Evolutionary conservation across 2,329 filamentous ascomycete species (phyloP).

Genomic region (Esteya vermicola): DNA sequence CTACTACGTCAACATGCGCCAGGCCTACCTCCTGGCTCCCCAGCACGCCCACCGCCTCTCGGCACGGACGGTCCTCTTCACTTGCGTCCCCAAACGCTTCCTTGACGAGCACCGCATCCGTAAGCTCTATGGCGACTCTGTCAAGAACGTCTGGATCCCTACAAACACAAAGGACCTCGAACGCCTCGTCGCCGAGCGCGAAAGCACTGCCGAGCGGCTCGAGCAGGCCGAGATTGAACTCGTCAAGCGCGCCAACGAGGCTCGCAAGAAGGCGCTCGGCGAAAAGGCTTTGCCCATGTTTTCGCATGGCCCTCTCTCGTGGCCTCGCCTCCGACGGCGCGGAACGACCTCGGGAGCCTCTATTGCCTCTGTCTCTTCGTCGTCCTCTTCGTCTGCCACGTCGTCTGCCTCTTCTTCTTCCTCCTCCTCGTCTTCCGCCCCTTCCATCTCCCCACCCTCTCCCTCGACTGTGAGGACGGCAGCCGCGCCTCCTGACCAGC

Average conservation of each 20-base stretch:
- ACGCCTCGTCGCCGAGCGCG: constrained; percentile 61
- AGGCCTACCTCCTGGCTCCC: constrained; percentile 82
- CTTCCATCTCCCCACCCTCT: background rate
- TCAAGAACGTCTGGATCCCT: constrained; percentile 74
- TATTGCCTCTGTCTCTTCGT: background rate
- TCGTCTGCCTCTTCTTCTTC: background rate
- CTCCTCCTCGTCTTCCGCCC: background rate
- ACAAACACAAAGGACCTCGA: constrained; percentile 62
- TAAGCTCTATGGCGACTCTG: constrained; percentile 62
- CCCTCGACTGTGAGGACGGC: background rate
- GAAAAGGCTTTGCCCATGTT: background rate
- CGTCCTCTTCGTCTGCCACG: background rate
- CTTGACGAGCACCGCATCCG: constrained; percentile 59
- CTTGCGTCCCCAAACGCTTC: constrained; percentile 66
- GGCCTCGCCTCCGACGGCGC: background rate
- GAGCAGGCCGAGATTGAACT: constrained; percentile 74
- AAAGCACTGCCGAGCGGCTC: constrained; percentile 61
- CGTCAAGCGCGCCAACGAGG: constrained; percentile 57
- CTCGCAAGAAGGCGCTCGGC: constrained; percentile 33
- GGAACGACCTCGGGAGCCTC: background rate
- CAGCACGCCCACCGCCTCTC: constrained; percentile 74
- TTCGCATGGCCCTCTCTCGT: background rate
- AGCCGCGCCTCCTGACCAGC: background rate
- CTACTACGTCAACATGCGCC: constrained; percentile 85
- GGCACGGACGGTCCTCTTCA: constrained; percentile 84